Percentiles rank a stretch among this genome's conserved stretches.
Conservation (phyloP, 345 rosid genomes). For the Citrus glauca region DNA sequence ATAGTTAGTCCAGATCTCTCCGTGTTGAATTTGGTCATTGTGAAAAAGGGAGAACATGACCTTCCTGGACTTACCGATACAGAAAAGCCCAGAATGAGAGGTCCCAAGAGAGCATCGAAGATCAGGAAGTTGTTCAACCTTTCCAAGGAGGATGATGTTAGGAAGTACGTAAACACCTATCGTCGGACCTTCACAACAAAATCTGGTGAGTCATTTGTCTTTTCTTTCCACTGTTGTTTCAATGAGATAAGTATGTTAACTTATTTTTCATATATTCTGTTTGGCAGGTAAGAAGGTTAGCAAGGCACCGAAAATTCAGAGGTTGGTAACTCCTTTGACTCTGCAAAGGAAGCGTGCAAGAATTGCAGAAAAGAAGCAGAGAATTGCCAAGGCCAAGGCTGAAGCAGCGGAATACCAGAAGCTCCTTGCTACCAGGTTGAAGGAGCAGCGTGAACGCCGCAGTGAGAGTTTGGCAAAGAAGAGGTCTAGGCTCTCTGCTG, state of each 20-base stretch:
- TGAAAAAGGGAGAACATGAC: constrained; percentile 82
- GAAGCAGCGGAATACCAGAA: constrained; percentile 91
- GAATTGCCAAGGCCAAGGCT: constrained; percentile 78
- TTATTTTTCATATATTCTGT: not conserved
- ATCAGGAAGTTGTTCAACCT: constrained; percentile 83
- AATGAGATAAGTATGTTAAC: constrained; percentile 19
- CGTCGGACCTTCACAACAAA: constrained; percentile 72
- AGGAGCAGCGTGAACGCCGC: constrained; percentile 82
- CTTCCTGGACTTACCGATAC: constrained; percentile 88
- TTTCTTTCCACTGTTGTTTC: constrained; percentile 1
- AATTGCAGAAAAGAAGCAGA: constrained; percentile 81
- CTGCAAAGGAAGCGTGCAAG: constrained; percentile 82
- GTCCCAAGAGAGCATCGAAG: constrained; percentile 94
- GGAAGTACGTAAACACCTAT: constrained; percentile 88
- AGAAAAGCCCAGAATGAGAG: constrained; percentile 93
- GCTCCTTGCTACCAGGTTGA: constrained; percentile 77
- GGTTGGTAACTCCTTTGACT: constrained; percentile 85
- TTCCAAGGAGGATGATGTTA: constrained; percentile 84
- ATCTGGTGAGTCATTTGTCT: constrained; percentile 37
- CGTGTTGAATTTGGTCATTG: constrained; percentile 78
- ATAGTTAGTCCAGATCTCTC: constrained; percentile 87
- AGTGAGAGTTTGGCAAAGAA: constrained; percentile 92
- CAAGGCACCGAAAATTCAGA: constrained; percentile 90
- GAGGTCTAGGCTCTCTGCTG: constrained; percentile 77
- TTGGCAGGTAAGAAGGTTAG: constrained; percentile 70